Evolutionary conservation across 441 rosid genomes (phyloP), one percentile per base, ranked within the genome.

Genomic region (Syzygium malaccense): DNA sequence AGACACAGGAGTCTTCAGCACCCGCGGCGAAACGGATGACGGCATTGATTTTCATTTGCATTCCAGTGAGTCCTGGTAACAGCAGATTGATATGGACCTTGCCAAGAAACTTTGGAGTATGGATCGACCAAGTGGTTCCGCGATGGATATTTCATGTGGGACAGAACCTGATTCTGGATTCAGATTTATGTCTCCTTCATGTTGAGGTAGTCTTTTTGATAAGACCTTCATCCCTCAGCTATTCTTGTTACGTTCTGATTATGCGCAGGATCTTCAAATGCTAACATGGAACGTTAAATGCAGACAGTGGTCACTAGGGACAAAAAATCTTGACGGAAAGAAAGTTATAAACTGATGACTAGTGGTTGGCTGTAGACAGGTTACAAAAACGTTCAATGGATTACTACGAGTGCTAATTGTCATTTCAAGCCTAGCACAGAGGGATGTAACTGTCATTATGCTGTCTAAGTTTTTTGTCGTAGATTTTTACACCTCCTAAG

Each of bases 51-150:
- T 96, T 97, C 90, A 90, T 97, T 28, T 95, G 98, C 88, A 87
- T 95, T 87, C 99, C 99, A 4, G 97, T 96, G 55, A 95, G 97
- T 86, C 98, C 99, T 1, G 99, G 99, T 86, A 90, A 93, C 78
- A 96, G 99, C 89, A 96, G 99, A 92, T 90, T 96, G 89, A 93
- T 97, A 88, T 96, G 99, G 99, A 90, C 91, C 55, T 95, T 93
- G 87, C 97, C 98, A 0, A 94, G 98, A 90, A 94, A 96, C 53
- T 96, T 95, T 79, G 96, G 93, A 11, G 57, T 94, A 87, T 91
- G 94, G 95, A 91, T 95, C 33, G 97, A 97, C 89, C 94, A 91
- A 92, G 88, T 97, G 88, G 80, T 96, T 85, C 99, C 99, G 12
- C 90, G 98, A 90, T 97, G 99, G 99, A 83, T 96, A 87, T 94